Conservation (phyloP, 805 yeast species). For the Kazachstania taianensis region DNA sequence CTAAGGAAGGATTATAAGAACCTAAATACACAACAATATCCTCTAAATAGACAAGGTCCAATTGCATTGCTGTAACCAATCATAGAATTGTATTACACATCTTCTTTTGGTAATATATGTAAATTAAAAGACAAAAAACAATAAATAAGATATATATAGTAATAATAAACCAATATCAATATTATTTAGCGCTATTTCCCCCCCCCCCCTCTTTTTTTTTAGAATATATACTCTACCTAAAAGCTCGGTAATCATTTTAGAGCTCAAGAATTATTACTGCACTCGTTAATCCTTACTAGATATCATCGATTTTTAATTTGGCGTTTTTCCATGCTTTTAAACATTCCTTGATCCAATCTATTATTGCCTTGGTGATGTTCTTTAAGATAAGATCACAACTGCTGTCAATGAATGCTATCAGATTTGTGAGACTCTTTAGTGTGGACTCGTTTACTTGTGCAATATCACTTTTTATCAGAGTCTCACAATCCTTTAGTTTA, state of each 20-base stretch:
- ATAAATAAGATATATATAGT: too few species aligned
- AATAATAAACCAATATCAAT: too few species aligned
- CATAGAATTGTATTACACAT: too few species aligned
- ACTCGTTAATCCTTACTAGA: constrained; percentile 2
- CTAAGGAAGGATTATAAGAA: constrained; percentile 3
- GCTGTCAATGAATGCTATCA: constrained; percentile 20
- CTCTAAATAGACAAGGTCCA: too few species aligned
- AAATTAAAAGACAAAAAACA: too few species aligned
- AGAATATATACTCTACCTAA: too few species aligned
- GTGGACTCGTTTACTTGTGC: constrained; percentile 29
- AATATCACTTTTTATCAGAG: constrained; percentile 30
- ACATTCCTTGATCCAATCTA: constrained; percentile 32
- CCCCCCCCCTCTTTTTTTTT: too few species aligned
- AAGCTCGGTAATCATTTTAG: background rate
- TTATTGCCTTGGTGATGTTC: constrained; percentile 26
- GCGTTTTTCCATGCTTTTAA: constrained; percentile 34
- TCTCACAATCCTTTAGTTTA: constrained; percentile 33
- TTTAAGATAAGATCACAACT: constrained; percentile 25
- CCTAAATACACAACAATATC: too few species aligned
- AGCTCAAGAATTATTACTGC: background rate
- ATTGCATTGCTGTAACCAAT: too few species aligned
- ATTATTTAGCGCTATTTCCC: too few species aligned
- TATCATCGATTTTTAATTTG: constrained; percentile 12
- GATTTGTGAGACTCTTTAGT: constrained; percentile 21
- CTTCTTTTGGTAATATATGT: too few species aligned